Evolutionary conservation across 345 rosid genomes (phyloP).

Genomic region (Punica granatum): DNA sequence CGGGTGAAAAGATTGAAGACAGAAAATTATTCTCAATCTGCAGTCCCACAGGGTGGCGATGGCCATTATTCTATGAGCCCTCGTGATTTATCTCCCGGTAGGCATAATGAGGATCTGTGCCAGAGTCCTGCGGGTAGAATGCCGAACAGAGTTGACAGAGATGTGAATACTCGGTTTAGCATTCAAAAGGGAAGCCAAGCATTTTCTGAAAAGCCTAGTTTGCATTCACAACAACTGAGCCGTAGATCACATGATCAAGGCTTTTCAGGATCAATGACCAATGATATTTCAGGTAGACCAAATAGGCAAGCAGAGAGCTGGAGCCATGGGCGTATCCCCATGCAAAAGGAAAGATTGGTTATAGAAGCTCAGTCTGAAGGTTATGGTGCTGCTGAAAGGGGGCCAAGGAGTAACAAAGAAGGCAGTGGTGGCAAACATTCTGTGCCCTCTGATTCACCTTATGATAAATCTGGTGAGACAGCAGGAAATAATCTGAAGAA

Average conservation of each 20-base stretch:
- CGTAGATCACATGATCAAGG: constrained; percentile 34
- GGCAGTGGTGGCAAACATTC: constrained; percentile 45
- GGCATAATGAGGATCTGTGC: constrained; percentile 24
- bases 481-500: constrained; percentile 44
- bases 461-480: constrained; percentile 41
- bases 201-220: constrained; percentile 36
- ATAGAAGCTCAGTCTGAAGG: constrained; percentile 50
- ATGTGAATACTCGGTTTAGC: constrained; percentile 26
- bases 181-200: constrained; percentile 35
- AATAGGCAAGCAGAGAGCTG: constrained; percentile 36
- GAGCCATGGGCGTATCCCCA: constrained; percentile 31
- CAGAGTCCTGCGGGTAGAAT: constrained; percentile 31
- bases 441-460: constrained; percentile 33
- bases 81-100: constrained; percentile 19
- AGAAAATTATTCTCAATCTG: constrained; percentile 34
- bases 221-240: constrained; percentile 34
- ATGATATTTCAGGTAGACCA: constrained; percentile 36
- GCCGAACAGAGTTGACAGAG: constrained; percentile 31
- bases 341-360: constrained; percentile 36
- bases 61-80: constrained; percentile 29
- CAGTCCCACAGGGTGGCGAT: constrained; percentile 37
- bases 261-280: constrained; percentile 22
- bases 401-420: constrained; percentile 46
- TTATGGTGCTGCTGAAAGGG: constrained; percentile 38
- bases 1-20: constrained; percentile 43